Percentiles rank a stretch among this genome's conserved stretches.
These are phyloP conservation scores for Cucurbita pepo DNA, from an alignment of 306 rosid genomes.

Conservation along the genomic window DNA sequence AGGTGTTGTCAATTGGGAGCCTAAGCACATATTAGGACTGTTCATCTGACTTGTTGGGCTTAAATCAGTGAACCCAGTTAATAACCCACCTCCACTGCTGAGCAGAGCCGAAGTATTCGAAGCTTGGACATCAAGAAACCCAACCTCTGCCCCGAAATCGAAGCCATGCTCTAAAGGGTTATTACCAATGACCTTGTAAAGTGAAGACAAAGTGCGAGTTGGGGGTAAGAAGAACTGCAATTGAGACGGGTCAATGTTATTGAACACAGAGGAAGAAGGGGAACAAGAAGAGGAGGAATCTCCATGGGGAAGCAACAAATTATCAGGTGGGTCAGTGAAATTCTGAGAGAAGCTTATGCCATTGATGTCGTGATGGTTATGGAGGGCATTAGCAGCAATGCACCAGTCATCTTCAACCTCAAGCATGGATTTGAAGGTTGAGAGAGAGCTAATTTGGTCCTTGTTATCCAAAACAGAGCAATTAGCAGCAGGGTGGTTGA, in stretches of 20 bases:
- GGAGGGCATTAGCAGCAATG: conserved; percentile 14
- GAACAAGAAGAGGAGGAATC: conserved; percentile 53
- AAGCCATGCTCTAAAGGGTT: conserved; percentile 44
- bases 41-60: conserved; percentile 19
- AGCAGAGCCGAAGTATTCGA: conserved; percentile 6
- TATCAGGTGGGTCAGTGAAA: conserved; percentile 19
- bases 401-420: conserved; percentile 56
- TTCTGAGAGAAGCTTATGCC: conserved; percentile 24
- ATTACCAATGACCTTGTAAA: conserved; percentile 18
- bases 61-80: conserved; percentile 33
- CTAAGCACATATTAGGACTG: conserved; percentile 23
- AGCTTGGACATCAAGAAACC: conserved; percentile 18
- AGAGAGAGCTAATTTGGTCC: conserved; percentile 33
- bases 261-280: conserved; percentile 36
- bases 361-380: background rate
- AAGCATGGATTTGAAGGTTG: conserved; percentile 70
- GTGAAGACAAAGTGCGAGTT: conserved; percentile 31
- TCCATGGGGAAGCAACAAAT: conserved; percentile 30
- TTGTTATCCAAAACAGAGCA: conserved; percentile 13
- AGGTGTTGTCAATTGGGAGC: conserved; percentile 21
- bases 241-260: conserved; percentile 45
- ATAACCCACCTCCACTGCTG: conserved; percentile 6
- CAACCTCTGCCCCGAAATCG: conserved; percentile 39
- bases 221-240: conserved; percentile 45
- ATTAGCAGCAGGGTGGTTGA: background rate